These are phyloP conservation scores for Colletotrichum sidae DNA, from an alignment of 2,329 filamentous ascomycete species.

Conservation along the genomic window DNA sequence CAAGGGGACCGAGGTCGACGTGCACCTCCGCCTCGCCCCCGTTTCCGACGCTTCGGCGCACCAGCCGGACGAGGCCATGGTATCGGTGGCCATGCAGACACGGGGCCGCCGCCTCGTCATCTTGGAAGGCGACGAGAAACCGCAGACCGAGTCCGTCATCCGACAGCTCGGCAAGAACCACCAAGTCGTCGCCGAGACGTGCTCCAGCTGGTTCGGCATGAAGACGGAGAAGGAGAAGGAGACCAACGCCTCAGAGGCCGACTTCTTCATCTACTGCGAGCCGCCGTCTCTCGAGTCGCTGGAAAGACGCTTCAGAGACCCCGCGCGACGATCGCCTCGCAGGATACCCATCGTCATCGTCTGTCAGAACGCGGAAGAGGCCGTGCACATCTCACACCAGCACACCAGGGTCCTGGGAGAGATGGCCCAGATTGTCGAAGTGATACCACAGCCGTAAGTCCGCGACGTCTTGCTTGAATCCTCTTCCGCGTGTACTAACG, in stretches of 20 bases:
- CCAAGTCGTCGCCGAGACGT: conserved; percentile 45
- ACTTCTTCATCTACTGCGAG: conserved; percentile 44
- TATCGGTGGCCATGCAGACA: conserved; percentile 30
- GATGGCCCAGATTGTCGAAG: conserved; percentile 44
- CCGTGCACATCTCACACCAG: conserved; percentile 40
- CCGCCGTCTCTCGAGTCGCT: conserved; percentile 41
- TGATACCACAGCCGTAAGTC: conserved; percentile 45
- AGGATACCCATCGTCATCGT: conserved; percentile 44
- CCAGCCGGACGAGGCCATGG: conserved; percentile 34
- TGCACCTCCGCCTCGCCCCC: conserved; percentile 55
- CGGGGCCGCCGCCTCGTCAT: conserved; percentile 39
- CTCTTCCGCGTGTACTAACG: neutral
- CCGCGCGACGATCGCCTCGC: neutral
- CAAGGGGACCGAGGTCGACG: conserved; percentile 66
- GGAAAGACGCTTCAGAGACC: conserved; percentile 38
- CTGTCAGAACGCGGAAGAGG: conserved; percentile 45
- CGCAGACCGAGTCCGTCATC: neutral
- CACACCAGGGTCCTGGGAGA: conserved; percentile 40
- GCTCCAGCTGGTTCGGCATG: conserved; percentile 50
- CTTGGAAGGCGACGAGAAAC: conserved; percentile 29
- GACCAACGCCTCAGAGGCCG: conserved; percentile 24
- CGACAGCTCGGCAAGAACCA: conserved; percentile 42
- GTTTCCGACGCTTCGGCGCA: conserved; percentile 37
- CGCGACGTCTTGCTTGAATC: neutral
- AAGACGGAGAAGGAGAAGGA: conserved; percentile 40